These are phyloP conservation scores for Suillus subaureus DNA, from an alignment of 768 basidiomycete species.

Conservation along the genomic window DNA sequence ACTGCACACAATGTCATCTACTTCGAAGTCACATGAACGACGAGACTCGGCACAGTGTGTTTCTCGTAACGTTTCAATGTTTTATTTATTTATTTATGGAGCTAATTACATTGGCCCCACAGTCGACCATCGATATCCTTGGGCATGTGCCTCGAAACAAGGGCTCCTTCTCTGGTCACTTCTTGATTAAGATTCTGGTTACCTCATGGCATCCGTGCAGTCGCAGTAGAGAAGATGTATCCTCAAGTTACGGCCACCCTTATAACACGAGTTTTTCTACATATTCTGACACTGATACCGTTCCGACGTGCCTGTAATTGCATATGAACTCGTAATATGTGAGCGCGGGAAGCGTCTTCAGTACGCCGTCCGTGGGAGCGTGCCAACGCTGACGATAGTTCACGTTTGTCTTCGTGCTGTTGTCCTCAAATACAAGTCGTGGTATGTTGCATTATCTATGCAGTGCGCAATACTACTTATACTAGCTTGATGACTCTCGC, in stretches of 20 bases:
- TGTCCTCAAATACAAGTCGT: not conserved
- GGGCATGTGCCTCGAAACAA: not conserved
- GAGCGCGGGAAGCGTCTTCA: not conserved
- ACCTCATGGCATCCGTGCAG: constrained; percentile 2
- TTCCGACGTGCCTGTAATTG: not conserved
- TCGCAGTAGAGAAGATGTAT: not conserved
- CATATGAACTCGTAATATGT: not conserved
- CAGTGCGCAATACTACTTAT: not conserved
- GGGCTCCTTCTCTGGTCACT: not conserved
- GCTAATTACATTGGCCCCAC: not conserved
- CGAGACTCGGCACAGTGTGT: not conserved
- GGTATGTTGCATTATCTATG: not conserved
- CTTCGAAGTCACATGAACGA: not conserved
- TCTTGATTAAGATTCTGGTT: not conserved
- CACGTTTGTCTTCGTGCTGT: not conserved
- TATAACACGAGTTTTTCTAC: not conserved
- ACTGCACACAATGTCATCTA: not conserved
- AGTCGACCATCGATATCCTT: not conserved
- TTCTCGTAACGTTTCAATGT: not conserved
- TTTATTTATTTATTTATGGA: not conserved
- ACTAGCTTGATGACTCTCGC: not conserved
- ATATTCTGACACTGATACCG: not conserved
- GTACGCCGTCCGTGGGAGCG: not conserved
- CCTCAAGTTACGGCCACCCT: not conserved
- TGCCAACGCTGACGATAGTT: not conserved